Base-by-base conservation (phyloP, 345 rosid genomes). In the Laguncularia racemosa region DNA sequence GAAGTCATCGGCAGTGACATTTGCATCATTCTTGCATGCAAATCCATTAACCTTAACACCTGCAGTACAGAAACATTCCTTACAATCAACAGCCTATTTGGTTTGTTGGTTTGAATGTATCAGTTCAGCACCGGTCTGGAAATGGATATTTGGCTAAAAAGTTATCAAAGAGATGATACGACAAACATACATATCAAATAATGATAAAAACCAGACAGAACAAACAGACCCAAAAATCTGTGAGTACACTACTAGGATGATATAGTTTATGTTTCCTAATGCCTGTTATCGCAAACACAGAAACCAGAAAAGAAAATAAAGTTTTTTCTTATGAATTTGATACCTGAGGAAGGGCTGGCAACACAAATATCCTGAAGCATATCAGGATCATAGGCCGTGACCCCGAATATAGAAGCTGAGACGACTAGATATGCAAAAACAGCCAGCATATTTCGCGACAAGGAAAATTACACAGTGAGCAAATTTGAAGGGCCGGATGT, bases 301-400 rank as follows among this genome's bases (percentile, higher is more conserved):
- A 46, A 13, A 49, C 14, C 19, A 57, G 43, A 40, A 44, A 16
- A 13, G 44, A 16, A 52, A 46, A 43, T 6, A 0, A 18, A 48
- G 47, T 38, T 43, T 33, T 33, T 33, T 10, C 40, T 33, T 33
- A 4, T 9, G 40, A 33, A 33, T 9, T 20, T 20, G 40, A 11
- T 50, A 70, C 84, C 78, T 58, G 79, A 52, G 50, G 75, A 50
- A 38, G 52, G 60, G 51, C 66, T 67, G 21, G 86, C 89, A 18
- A 83, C 92, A 44, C 92, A 85, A 15, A 83, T 57, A 71, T 85
- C 92, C 71, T 85, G 92, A 54, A 82, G 89, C 62, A 64, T 61
- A 60, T 85, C 92, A 8, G 92, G 81, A 56, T 85, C 88, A 16
- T 68, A 73, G 12, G 83, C 84, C 26, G 53, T 44, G 17, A 63